phyloP scores from a whole-genome alignment of 352 stramenopile genomes.

The Globisporangium abappressorium region DNA sequence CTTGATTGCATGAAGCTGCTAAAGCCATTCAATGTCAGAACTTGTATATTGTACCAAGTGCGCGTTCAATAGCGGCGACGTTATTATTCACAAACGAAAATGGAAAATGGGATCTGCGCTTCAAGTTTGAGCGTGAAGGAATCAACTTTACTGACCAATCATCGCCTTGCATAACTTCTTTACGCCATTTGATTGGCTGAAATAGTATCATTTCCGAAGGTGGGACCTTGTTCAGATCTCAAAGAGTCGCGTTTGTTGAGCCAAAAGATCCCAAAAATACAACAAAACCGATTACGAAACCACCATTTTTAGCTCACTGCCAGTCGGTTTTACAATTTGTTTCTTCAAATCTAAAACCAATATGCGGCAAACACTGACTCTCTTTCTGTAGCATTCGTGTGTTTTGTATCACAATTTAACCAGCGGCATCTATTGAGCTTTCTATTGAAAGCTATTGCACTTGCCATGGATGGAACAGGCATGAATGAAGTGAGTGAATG shows the following conservation, averaged over 20 bases:
- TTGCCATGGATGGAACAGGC: not conserved
- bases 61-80: not conserved
- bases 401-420: constrained; percentile 1
- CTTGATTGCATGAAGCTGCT: not conserved
- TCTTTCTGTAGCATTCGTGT: not conserved
- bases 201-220: not conserved
- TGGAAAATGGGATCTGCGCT: not conserved
- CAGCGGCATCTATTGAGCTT: not conserved
- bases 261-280: constrained; percentile 1
- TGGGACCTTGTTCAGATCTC: constrained; percentile 5
- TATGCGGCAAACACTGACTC: not conserved
- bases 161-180: not conserved
- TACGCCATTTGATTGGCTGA: not conserved
- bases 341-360: not conserved
- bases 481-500: not conserved
- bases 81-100: not conserved
- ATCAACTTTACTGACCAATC: not conserved
- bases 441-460: not conserved
- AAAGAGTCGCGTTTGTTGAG: constrained; percentile 1
- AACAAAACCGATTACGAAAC: not conserved
- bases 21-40: too few relatives aligned
- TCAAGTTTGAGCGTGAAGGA: not conserved
- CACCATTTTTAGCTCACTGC: not conserved
- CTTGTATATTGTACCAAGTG: not conserved
- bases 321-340: not conserved